Percentiles rank a stretch among this genome's conserved stretches.
Conservation (phyloP, 129 eudicot genomes). For the Artemisia tridentata region DNA sequence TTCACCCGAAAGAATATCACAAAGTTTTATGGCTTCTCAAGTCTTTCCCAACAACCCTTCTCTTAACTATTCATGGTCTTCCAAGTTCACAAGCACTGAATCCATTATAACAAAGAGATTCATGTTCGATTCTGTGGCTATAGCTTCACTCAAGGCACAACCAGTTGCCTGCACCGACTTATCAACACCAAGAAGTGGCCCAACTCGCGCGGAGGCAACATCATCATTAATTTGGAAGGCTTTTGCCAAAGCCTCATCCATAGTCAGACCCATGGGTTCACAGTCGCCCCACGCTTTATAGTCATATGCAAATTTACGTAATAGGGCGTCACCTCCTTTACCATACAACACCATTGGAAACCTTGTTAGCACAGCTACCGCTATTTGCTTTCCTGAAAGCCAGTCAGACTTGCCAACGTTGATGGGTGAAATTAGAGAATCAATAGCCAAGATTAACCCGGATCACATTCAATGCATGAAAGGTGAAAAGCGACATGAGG, state of each 20-base stretch:
- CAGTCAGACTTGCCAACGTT: slow-evolving; percentile 1
- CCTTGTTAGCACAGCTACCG: background rate
- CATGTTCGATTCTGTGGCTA: slow-evolving; percentile 20
- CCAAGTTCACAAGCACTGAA: slow-evolving; percentile 10
- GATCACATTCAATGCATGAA: background rate
- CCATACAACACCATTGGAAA: background rate
- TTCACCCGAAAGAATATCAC: slow-evolving; percentile 4
- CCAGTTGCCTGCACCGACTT: background rate
- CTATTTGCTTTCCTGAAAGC: background rate
- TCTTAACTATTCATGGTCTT: background rate
- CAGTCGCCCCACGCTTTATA: background rate
- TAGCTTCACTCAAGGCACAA: slow-evolving; percentile 25
- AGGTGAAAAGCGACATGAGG: slow-evolving; percentile 11
- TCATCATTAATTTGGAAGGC: slow-evolving; percentile 11
- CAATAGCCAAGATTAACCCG: background rate
- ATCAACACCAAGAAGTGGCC: background rate
- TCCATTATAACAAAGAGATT: slow-evolving; percentile 5
- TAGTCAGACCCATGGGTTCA: background rate
- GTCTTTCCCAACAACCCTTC: slow-evolving; percentile 9
- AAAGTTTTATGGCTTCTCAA: slow-evolving; percentile 10
- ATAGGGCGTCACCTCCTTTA: slow-evolving; percentile 2
- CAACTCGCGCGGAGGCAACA: slow-evolving; percentile 14
- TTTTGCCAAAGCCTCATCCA: slow-evolving; percentile 4
- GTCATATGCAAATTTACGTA: background rate
- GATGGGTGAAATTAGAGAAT: slow-evolving; percentile 9